A percentile compares a stretch with the other conserved stretches of the same genome.
phyloP scores from a whole-genome alignment of 2,329 filamentous ascomycete species.

The Thermochaetoides dissita region DNA sequence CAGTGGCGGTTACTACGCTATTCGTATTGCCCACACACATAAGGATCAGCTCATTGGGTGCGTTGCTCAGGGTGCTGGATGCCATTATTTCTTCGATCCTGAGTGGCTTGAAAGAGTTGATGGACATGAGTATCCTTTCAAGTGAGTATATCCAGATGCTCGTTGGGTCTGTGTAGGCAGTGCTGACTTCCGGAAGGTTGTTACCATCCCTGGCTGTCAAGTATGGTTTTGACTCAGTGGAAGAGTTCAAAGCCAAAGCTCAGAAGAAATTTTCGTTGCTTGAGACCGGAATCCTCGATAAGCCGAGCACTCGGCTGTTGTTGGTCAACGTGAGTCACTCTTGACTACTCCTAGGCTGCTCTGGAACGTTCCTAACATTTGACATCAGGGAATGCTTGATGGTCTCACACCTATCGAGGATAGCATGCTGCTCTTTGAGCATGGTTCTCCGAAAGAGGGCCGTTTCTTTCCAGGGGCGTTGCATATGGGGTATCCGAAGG shows the following conservation, averaged over 20 bases:
- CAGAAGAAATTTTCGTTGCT: conserved; percentile 50
- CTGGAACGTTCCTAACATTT: not conserved
- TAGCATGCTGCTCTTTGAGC: conserved; percentile 48
- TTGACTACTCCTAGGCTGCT: not conserved
- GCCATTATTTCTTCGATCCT: conserved; percentile 45
- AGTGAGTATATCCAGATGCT: conserved; percentile 20
- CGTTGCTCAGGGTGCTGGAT: conserved; percentile 50
- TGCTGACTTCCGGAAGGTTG: conserved; percentile 23
- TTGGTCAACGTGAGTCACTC: conserved; percentile 41
- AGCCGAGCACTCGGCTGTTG: conserved; percentile 41
- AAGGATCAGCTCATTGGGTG: conserved; percentile 34
- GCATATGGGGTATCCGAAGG: conserved; percentile 55
- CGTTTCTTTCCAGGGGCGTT: conserved; percentile 46
- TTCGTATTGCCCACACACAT: conserved; percentile 56
- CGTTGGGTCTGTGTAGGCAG: not conserved
- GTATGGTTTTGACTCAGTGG: conserved; percentile 43
- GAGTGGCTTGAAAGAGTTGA: conserved; percentile 49
- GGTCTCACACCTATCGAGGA: conserved; percentile 57
- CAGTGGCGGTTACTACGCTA: conserved; percentile 54
- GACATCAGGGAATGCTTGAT: conserved; percentile 40
- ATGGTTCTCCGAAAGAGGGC: conserved; percentile 51
- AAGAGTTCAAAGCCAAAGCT: conserved; percentile 39
- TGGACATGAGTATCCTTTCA: conserved; percentile 53
- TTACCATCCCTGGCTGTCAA: conserved; percentile 44
- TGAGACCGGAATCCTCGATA: conserved; percentile 41